A percentile compares a stretch with the other conserved stretches of the same genome.
These are phyloP conservation scores for Solanum gandarillasii DNA, from an alignment of 257 asterid species.

Conservation along the genomic window DNA sequence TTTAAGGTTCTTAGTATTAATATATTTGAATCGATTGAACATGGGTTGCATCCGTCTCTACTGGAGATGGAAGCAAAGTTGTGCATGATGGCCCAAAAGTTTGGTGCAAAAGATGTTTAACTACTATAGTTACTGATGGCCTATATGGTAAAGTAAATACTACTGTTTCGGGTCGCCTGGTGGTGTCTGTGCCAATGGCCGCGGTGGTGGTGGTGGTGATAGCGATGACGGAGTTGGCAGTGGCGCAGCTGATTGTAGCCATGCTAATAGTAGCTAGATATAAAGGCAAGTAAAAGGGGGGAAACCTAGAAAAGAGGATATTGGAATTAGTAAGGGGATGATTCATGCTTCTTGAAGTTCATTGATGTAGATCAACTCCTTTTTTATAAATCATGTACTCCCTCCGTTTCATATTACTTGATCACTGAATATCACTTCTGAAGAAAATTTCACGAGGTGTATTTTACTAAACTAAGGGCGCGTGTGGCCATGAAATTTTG, in stretches of 20 bases:
- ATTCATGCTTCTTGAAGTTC: not conserved
- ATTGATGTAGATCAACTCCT: not conserved
- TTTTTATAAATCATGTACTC: not conserved
- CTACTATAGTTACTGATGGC: not conserved
- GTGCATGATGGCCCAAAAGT: not conserved
- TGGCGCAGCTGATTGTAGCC: not conserved
- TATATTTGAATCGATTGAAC: not conserved
- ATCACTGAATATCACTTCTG: not conserved
- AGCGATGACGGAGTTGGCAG: not conserved
- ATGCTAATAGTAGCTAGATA: too few relatives aligned
- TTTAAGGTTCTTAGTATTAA: not conserved
- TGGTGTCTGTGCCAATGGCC: not conserved
- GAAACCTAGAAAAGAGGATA: not conserved
- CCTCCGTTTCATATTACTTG: not conserved
- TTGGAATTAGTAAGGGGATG: not conserved
- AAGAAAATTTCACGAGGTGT: too few relatives aligned
- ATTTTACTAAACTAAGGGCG: not conserved
- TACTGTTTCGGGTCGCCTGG: not conserved
- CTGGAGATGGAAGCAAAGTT: not conserved
- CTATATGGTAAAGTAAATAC: not conserved
- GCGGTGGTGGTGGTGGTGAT: not conserved
- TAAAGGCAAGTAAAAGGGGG: accelerated
- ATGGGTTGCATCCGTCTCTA: not conserved
- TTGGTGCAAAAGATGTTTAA: not conserved
- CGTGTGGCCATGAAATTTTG: not conserved